These are phyloP conservation scores for Vitis hybrid DNA, from an alignment of 177 flowering plant genomes.

Conservation along the genomic window DNA sequence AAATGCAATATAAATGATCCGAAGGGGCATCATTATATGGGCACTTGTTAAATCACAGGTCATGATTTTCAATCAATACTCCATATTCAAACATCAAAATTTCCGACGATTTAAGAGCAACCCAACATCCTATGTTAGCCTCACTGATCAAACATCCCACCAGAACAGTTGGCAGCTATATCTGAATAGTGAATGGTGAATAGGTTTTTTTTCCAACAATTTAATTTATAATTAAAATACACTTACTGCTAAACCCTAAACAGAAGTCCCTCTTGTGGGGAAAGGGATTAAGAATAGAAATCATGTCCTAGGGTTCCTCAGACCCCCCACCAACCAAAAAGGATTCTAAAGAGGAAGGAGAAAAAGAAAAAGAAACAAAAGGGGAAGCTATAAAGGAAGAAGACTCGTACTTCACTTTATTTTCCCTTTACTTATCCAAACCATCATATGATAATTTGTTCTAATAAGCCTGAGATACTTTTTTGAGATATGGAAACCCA, in stretches of 20 bases:
- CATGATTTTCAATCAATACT: no score
- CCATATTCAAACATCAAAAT: no score
- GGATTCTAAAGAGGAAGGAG: constrained; percentile 12
- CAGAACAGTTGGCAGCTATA: no score
- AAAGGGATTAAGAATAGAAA: background rate
- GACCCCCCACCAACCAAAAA: constrained; percentile 17
- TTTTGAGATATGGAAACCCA: constrained; percentile 14
- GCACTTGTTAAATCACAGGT: no score
- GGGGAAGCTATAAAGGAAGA: constrained; percentile 9
- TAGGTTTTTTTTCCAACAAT: no score
- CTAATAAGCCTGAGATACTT: constrained; percentile 8
- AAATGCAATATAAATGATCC: no score
- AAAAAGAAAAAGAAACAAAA: constrained; percentile 8
- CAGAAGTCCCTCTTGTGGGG: background rate
- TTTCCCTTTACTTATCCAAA: constrained; percentile 9
- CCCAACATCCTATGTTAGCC: no score
- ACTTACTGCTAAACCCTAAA: background rate
- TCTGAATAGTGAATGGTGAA: no score
- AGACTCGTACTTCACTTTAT: constrained; percentile 13
- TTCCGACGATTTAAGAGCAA: no score
- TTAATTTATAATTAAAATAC: no score
- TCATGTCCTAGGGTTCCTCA: constrained; percentile 19
- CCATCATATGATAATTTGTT: constrained; percentile 13
- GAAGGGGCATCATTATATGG: no score
- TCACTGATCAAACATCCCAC: no score